phyloP scores from a whole-genome alignment of 179 eudicot species.

The Beta lomatogona region DNA sequence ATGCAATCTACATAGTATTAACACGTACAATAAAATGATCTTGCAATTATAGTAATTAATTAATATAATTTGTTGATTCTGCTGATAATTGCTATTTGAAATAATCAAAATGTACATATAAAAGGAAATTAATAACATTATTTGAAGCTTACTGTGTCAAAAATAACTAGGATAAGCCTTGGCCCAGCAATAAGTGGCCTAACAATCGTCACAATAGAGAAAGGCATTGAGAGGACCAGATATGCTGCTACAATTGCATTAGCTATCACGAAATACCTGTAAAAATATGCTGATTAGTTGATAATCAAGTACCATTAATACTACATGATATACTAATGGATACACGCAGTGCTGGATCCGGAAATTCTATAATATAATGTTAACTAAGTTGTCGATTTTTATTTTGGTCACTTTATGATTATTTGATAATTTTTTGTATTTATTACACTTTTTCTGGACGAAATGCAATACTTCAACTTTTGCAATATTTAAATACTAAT shows the following conservation, averaged over 20 bases:
- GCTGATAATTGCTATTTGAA: not conserved
- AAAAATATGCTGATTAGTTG: not conserved
- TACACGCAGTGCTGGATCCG: too few relatives aligned
- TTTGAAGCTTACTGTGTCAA: conserved; percentile 56
- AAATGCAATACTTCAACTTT: too few relatives aligned
- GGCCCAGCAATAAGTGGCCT: conserved; percentile 60
- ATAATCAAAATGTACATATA: not conserved
- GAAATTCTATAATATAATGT: too few relatives aligned
- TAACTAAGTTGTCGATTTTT: too few relatives aligned
- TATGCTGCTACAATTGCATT: conserved; percentile 65
- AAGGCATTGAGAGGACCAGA: conserved; percentile 77
- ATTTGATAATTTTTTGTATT: too few relatives aligned
- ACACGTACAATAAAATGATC: not conserved
- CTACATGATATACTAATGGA: too few relatives aligned
- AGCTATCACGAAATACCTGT: conserved; percentile 77
- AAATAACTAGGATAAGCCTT: conserved; percentile 62
- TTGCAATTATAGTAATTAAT: too few relatives aligned
- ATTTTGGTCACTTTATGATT: too few relatives aligned
- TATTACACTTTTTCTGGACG: too few relatives aligned
- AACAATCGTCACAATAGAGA: conserved; percentile 75
- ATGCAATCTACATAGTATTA: conserved; percentile 40
- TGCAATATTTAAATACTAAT: too few relatives aligned
- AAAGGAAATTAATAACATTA: not conserved
- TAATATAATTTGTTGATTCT: not conserved
- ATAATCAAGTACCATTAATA: too few relatives aligned